Percentiles rank a stretch among this genome's conserved stretches.
Conservation (phyloP, 2,329 filamentous ascomycete species). For the Elsinoe australis region DNA sequence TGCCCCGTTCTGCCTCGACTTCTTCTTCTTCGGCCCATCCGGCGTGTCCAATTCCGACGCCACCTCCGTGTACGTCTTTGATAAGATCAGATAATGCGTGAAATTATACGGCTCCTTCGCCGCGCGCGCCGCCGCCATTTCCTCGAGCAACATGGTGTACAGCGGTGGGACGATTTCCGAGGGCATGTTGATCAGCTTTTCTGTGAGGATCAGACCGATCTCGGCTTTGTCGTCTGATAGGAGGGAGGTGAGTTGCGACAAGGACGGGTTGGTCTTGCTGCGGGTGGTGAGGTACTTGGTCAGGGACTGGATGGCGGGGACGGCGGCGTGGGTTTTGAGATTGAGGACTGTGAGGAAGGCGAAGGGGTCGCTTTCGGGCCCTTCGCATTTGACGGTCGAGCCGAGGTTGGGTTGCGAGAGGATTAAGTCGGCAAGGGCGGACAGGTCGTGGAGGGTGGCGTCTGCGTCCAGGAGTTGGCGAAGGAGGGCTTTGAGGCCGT, state of each 20-base stretch:
- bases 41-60: conserved; percentile 69
- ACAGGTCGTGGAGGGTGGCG: conserved; percentile 76
- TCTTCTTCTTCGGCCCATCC: conserved; percentile 57
- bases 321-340: conserved; percentile 65
- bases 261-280: conserved; percentile 45
- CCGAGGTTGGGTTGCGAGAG: conserved; percentile 80
- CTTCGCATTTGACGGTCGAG: conserved; percentile 95
- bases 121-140: conserved; percentile 79
- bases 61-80: conserved; percentile 87
- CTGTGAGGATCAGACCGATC: conserved; percentile 80
- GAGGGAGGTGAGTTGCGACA: conserved; percentile 40
- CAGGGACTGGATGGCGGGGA: conserved; percentile 62
- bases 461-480: conserved; percentile 91
- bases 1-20: conserved; percentile 40
- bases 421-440: conserved; percentile 76
- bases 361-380: conserved; percentile 85
- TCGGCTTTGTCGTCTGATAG: conserved; percentile 40
- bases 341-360: conserved; percentile 87
- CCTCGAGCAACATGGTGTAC: conserved; percentile 89
- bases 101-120: conserved; percentile 91
- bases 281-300: conserved; percentile 60
- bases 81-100: conserved; percentile 83
- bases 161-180: conserved; percentile 84
- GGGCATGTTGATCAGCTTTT: conserved; percentile 95
- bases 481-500: conserved; percentile 82